Percentiles rank a stretch among this genome's conserved stretches.
Conservation (phyloP, 164 flowering plant genomes). For the Dillenia suffruticosa region DNA sequence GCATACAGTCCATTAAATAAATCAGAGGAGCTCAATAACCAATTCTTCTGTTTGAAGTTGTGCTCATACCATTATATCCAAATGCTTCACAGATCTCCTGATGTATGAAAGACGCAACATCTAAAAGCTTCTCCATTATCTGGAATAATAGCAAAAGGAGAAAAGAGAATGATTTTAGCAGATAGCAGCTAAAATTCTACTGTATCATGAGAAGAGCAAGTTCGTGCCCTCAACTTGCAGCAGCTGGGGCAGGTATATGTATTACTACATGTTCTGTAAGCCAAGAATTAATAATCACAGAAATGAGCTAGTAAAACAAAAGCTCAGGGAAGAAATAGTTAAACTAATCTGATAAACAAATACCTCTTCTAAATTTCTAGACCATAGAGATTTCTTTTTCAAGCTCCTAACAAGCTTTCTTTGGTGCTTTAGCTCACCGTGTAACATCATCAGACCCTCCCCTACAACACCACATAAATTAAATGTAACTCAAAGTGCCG, state of each 20-base stretch:
- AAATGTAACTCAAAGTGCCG: too few relatives aligned
- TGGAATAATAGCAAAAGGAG: constrained; percentile 20
- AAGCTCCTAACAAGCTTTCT: constrained; percentile 64
- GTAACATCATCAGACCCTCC: constrained; percentile 50
- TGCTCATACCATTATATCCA: constrained; percentile 39
- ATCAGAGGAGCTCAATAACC: not conserved
- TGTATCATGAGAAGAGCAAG: too few relatives aligned
- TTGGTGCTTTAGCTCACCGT: constrained; percentile 64
- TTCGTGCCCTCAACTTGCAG: too few relatives aligned
- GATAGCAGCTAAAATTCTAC: too few relatives aligned
- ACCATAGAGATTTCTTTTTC: constrained; percentile 82
- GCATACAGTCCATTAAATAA: not conserved
- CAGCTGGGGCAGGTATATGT: too few relatives aligned
- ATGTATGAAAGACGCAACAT: constrained; percentile 51
- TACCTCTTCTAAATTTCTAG: constrained; percentile 70
- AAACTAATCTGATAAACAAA: constrained; percentile 1
- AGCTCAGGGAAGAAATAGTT: too few relatives aligned
- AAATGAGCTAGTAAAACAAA: too few relatives aligned
- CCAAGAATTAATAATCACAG: too few relatives aligned
- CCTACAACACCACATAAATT: constrained; percentile 39
- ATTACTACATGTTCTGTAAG: too few relatives aligned
- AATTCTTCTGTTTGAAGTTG: not conserved
- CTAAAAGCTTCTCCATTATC: constrained; percentile 83
- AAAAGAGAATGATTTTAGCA: too few relatives aligned
- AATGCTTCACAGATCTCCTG: constrained; percentile 59